A percentile compares a stretch with the other conserved stretches of the same genome.
Evolutionary conservation across 306 rosid species (phyloP).

Genomic region (apple (Malus domestica)): DNA sequence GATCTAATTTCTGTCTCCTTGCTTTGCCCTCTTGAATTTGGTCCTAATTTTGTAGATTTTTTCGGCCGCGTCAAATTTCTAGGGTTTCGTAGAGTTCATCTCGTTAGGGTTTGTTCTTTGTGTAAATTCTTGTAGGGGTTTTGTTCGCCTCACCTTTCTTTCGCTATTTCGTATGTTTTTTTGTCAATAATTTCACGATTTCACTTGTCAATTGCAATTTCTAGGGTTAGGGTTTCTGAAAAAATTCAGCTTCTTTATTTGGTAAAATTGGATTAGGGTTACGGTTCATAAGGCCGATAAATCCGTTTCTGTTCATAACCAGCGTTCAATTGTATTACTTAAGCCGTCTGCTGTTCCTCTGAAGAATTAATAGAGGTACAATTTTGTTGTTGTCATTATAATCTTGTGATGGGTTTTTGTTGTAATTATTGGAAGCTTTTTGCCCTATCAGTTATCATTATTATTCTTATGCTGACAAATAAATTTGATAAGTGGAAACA

Average conservation of each 20-base stretch:
- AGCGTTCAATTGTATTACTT: slow-evolving; percentile 8
- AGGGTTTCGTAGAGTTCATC: slow-evolving; percentile 37
- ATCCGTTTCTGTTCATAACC: neutral
- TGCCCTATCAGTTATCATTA: neutral
- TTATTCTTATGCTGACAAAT: neutral
- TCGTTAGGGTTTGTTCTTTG: slow-evolving; percentile 11
- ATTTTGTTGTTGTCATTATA: neutral
- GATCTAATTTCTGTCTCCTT: neutral
- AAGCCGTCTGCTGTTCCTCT: slow-evolving; percentile 8
- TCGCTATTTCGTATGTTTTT: neutral
- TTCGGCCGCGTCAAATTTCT: slow-evolving; percentile 19
- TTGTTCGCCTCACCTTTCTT: slow-evolving; percentile 1
- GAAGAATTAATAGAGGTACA: slow-evolving; percentile 21
- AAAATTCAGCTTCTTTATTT: neutral
- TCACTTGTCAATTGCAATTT: neutral
- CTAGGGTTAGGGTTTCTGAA: slow-evolving; percentile 51
- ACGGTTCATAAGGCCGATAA: neutral
- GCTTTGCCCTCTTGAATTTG: neutral
- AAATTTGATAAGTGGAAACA: neutral
- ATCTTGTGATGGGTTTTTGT: neutral
- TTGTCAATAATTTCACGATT: slow-evolving; percentile 10
- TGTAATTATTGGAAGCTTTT: neutral
- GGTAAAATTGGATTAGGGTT: slow-evolving; percentile 34
- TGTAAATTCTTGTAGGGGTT: slow-evolving; percentile 14
- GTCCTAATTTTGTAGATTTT: slow-evolving; percentile 11